phyloP scores from a whole-genome alignment of 768 basidiomycete genomes.

The Boletus bicolor region DNA sequence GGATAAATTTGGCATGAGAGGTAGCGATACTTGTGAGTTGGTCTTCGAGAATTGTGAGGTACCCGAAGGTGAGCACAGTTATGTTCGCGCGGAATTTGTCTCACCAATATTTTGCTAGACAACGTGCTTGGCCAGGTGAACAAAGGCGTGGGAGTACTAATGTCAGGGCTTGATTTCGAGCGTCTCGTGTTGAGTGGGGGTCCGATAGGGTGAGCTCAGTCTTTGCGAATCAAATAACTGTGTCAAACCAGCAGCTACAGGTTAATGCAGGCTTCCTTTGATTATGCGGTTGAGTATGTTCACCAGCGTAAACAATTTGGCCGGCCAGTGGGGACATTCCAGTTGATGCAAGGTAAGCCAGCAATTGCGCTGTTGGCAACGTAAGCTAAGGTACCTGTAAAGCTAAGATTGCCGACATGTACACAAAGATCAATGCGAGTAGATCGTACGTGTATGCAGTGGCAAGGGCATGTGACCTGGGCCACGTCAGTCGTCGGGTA shows the following conservation, averaged over 20 bases:
- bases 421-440: conserved; percentile 86
- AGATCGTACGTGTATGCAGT: conserved; percentile 93
- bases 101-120: conserved; percentile 40
- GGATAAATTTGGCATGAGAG: conserved; percentile 96
- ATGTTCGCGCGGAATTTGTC: not conserved
- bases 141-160: conserved; percentile 81
- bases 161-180: conserved; percentile 93
- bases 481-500: conserved; percentile 74
- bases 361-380: not conserved
- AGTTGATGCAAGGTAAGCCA: conserved; percentile 85
- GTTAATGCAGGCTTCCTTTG: conserved; percentile 92
- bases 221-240: not conserved
- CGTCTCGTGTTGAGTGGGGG: conserved; percentile 90
- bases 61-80: conserved; percentile 63
- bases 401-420: conserved; percentile 92
- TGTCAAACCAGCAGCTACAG: conserved; percentile 35
- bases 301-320: conserved; percentile 93
- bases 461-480: conserved; percentile 81
- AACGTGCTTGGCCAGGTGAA: conserved; percentile 82
- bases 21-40: conserved; percentile 91
- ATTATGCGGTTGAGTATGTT: conserved; percentile 83
- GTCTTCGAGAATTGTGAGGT: conserved; percentile 90
- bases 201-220: conserved; percentile 67
- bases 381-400: conserved; percentile 1
- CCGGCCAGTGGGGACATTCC: conserved; percentile 83